Percentiles rank a stretch among this genome's conserved stretches.
Conservation (phyloP, 1,284 basidiomycete genomes). For the Sparassis latifolia region DNA sequence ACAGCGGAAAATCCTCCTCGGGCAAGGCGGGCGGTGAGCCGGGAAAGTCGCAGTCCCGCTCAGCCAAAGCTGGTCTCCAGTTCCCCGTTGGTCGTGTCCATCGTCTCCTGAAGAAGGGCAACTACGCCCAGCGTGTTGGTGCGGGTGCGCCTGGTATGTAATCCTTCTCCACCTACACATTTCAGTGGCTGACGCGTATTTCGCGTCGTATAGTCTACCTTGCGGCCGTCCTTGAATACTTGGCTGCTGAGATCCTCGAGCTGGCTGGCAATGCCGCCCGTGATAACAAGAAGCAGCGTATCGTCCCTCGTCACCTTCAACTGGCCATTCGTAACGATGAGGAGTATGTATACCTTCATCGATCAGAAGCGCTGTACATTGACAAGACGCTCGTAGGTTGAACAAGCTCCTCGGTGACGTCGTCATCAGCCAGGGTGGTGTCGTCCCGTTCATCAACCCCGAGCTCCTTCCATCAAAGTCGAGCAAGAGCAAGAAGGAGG, state of each 20-base stretch:
- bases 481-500: conserved; percentile 48
- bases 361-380: neutral
- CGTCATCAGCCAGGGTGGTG: conserved; percentile 82
- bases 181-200: neutral
- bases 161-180: neutral
- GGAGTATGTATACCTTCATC: conserved; percentile 39
- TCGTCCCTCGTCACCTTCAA: conserved; percentile 81
- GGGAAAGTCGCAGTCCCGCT: conserved; percentile 55
- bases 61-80: conserved; percentile 73
- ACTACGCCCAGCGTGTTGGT: conserved; percentile 71
- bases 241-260: conserved; percentile 85
- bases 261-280: conserved; percentile 79
- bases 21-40: conserved; percentile 46
- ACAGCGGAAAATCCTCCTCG: conserved; percentile 50
- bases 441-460: conserved; percentile 61
- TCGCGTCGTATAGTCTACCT: conserved; percentile 61
- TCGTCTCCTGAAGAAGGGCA: conserved; percentile 75
- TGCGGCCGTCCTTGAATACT: conserved; percentile 79
- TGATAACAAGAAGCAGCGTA: conserved; percentile 75
- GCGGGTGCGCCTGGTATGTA: conserved; percentile 64
- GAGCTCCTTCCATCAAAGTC: conserved; percentile 68
- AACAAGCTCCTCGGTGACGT: conserved; percentile 73
- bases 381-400: conserved; percentile 31
- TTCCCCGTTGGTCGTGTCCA: conserved; percentile 89
- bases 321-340: conserved; percentile 83